phyloP scores from a whole-genome alignment of 768 basidiomycete species.

The Mycena pura region DNA sequence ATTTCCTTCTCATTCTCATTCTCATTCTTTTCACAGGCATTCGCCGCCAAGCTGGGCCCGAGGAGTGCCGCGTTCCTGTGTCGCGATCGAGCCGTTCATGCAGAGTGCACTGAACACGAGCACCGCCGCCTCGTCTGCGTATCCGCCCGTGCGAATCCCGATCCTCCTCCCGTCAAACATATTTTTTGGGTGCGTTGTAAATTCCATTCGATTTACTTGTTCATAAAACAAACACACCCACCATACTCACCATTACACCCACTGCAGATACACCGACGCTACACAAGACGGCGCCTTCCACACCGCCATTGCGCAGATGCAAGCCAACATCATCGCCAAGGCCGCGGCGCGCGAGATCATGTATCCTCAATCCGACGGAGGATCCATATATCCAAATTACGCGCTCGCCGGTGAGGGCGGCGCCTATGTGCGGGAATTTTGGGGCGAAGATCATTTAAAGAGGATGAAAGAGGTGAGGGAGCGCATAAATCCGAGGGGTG shows the following conservation, averaged over 20 bases:
- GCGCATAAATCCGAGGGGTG: background rate
- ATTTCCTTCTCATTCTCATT: background rate
- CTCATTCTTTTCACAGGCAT: background rate
- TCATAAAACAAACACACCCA: background rate
- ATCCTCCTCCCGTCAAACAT: slow-evolving; percentile 18
- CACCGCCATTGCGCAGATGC: slow-evolving; percentile 6
- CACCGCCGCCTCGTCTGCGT: slow-evolving; percentile 13
- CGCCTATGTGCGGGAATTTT: slow-evolving; percentile 13
- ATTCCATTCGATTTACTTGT: background rate
- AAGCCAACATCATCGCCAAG: slow-evolving; percentile 14
- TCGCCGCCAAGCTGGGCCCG: background rate
- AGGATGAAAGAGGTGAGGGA: background rate
- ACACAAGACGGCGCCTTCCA: slow-evolving; percentile 7
- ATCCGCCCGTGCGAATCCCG: slow-evolving; percentile 10
- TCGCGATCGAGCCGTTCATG: slow-evolving; percentile 24
- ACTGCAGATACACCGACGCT: slow-evolving; percentile 4
- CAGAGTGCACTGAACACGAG: background rate
- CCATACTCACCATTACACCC: background rate
- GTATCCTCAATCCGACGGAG: background rate
- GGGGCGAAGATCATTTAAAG: slow-evolving; percentile 5
- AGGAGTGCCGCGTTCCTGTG: slow-evolving; percentile 11
- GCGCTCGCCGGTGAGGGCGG: slow-evolving; percentile 14
- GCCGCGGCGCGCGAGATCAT: slow-evolving; percentile 6
- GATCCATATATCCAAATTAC: slow-evolving; percentile 15
- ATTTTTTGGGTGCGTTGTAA: slow-evolving; percentile 14